Evolutionary conservation across 805 yeast species (phyloP).

Genomic region (Candida awuae): DNA sequence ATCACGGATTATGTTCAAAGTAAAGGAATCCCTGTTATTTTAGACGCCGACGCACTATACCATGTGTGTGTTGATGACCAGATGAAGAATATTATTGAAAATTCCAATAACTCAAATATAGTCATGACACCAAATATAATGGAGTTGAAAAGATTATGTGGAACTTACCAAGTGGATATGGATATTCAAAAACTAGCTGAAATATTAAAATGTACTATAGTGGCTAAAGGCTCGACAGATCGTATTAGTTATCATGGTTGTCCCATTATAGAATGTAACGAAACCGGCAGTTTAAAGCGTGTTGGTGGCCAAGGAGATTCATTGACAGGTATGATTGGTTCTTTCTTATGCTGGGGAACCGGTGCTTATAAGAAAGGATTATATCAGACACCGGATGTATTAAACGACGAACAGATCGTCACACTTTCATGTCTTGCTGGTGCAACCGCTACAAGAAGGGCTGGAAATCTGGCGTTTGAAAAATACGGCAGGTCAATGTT

Average conservation of each 20-base stretch:
- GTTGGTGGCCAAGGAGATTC: slow-evolving; percentile 98
- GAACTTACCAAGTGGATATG: slow-evolving; percentile 20
- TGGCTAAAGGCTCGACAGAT: slow-evolving; percentile 70
- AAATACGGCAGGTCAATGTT: slow-evolving; percentile 72
- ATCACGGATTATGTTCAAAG: slow-evolving; percentile 42
- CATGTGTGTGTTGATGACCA: slow-evolving; percentile 52
- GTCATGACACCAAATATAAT: slow-evolving; percentile 84
- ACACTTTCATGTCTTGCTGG: slow-evolving; percentile 67
- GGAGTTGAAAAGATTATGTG: slow-evolving; percentile 65
- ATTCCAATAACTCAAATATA: slow-evolving; percentile 45
- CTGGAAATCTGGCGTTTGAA: slow-evolving; percentile 57
- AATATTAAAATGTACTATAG: slow-evolving; percentile 46
- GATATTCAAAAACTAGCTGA: slow-evolving; percentile 39
- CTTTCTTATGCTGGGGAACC: slow-evolving; percentile 71
- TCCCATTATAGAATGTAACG: slow-evolving; percentile 33
- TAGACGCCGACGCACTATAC: slow-evolving; percentile 87
- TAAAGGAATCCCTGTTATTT: slow-evolving; percentile 57
- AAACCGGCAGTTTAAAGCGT: slow-evolving; percentile 63
- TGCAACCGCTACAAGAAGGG: slow-evolving; percentile 52
- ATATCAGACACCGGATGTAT: slow-evolving; percentile 35
- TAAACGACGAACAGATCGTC: slow-evolving; percentile 25
- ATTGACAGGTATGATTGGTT: slow-evolving; percentile 75
- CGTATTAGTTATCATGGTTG: slow-evolving; percentile 44
- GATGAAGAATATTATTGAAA: slow-evolving; percentile 28
- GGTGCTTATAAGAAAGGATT: slow-evolving; percentile 49